Base-by-base conservation (phyloP, 495 filamentous ascomycete species). In the Xylaria palmicola region DNA sequence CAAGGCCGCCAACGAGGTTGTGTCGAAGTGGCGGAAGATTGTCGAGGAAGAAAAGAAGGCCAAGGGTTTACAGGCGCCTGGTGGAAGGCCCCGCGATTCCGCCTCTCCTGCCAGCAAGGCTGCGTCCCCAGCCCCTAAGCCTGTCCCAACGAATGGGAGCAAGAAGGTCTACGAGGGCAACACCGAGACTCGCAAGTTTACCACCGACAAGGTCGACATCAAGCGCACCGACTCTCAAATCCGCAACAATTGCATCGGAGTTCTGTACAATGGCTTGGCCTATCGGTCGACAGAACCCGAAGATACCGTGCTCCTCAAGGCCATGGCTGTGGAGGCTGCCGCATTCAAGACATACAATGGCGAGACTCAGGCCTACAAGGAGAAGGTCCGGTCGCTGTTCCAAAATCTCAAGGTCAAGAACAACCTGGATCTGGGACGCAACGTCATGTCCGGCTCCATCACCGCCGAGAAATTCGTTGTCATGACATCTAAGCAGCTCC, bases 401-500 rank as follows among this genome's bases (percentile, higher is more conserved):
- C 87, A 92, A 68, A 97, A 96, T 68, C 83, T 98, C 53, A 97
- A 97, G 82, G 90, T 89, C 78, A 91, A 90, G 73, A 88, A 88
- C 49, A 98, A 97, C 77, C 77, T 82, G 26, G 80, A 80, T 49
- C 82, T 98, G 30, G 86, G 92, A 20, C 77, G 79, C 51, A 85
- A 88, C 62, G 90, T 98, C 44, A 80, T 96, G 61, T 76, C 73
- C 13, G 90, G 88, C 45, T 84, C 90, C 27, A 88, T 97, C 55
- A 60, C 81, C 1, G 77, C 91, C 5, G 83, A 87, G 0, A 75
- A 81, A 9, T 90, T 98, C 62, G 90, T 96, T 62, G 76, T 78
- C 50, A 83, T 85, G 82, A 71, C 77, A 34, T 77, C 77, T 52
- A 68, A 79, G 37, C 75, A 79, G 61, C 74, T 80, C 27, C 69